phyloP scores from a whole-genome alignment of 208 protist species.

The Trypanosoma theileri region DNA sequence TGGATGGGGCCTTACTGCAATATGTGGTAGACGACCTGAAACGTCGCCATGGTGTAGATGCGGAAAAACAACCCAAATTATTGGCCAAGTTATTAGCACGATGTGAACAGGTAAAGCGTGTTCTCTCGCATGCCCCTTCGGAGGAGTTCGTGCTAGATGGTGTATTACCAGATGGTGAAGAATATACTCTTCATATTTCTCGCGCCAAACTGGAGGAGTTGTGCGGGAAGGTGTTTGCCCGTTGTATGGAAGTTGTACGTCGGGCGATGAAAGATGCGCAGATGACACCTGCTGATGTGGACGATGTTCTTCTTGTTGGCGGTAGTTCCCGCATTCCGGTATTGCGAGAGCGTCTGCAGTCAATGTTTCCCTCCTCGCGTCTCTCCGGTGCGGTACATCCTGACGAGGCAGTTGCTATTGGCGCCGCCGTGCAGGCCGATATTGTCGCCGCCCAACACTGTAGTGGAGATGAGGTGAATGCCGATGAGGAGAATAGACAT shows the following conservation, averaged over 20 bases:
- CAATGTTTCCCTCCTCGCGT: conserved; percentile 76
- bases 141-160: conserved; percentile 96
- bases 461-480: no score
- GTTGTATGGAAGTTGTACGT: conserved; percentile 76
- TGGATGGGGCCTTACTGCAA: conserved; percentile 75
- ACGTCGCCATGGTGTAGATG: conserved; percentile 87
- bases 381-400: conserved; percentile 94
- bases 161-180: conserved; percentile 90
- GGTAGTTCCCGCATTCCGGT: conserved; percentile 97
- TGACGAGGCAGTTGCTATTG: conserved; percentile 99
- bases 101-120: conserved; percentile 95
- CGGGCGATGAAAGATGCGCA: conserved; percentile 87
- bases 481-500: no score
- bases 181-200: conserved; percentile 95
- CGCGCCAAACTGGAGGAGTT: conserved; percentile 98
- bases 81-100: conserved; percentile 60
- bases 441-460: conserved; percentile 63
- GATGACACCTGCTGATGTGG: conserved; percentile 76
- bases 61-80: conserved; percentile 34
- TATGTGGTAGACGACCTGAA: conserved; percentile 94
- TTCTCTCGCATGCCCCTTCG: conserved; percentile 89
- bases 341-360: conserved; percentile 85
- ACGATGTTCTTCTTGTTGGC: conserved; percentile 95
- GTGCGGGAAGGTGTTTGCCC: conserved; percentile 75
- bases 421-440: conserved; percentile 98